Conservation (phyloP, 768 basidiomycete species). For the Pisolithus microcarpus region DNA sequence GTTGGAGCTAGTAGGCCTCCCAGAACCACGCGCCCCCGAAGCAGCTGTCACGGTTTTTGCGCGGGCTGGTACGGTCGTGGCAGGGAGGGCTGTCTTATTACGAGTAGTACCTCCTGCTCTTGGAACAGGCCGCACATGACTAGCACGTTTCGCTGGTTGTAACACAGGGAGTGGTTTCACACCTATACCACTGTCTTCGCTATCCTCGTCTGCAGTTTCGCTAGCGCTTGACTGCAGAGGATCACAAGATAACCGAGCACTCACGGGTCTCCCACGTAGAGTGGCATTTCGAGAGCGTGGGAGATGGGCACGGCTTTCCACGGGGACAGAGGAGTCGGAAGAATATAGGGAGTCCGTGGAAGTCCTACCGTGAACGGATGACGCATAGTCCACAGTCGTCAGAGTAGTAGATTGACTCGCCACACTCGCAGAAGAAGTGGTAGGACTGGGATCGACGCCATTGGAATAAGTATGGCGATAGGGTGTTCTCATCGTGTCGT, state of each 20-base stretch:
- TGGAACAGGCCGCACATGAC: conserved; percentile 19
- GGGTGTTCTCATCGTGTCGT: conserved; percentile 63
- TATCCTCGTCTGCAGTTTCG: conserved; percentile 12
- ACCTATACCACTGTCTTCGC: conserved; percentile 6
- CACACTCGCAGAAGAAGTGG: conserved; percentile 22
- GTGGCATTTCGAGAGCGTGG: conserved; percentile 19
- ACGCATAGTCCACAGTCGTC: conserved; percentile 33
- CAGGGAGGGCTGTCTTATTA: conserved; percentile 12
- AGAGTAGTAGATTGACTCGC: conserved; percentile 28
- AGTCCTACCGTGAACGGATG: conserved; percentile 31
- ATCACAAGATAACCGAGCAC: conserved; percentile 5
- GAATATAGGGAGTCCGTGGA: conserved; percentile 39
- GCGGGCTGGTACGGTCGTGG: conserved; percentile 7
- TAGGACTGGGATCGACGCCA: conserved; percentile 14
- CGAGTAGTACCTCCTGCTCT: conserved; percentile 10
- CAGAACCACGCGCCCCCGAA: conserved; percentile 7
- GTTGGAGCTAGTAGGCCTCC: conserved; percentile 6
- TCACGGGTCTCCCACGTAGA: conserved; percentile 17
- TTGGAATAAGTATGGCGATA: conserved; percentile 22
- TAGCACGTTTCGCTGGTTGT: conserved; percentile 18
- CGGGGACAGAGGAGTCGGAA: conserved; percentile 21
- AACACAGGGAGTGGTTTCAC: conserved; percentile 23
- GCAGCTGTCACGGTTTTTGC: conserved; percentile 5
- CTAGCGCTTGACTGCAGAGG: conserved; percentile 15
- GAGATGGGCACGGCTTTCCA: not conserved